A percentile compares a stretch with the other conserved stretches of the same genome.
Evolutionary conservation across 1,284 basidiomycete genomes (phyloP).

Genomic region (Volvariella volvacea): DNA sequence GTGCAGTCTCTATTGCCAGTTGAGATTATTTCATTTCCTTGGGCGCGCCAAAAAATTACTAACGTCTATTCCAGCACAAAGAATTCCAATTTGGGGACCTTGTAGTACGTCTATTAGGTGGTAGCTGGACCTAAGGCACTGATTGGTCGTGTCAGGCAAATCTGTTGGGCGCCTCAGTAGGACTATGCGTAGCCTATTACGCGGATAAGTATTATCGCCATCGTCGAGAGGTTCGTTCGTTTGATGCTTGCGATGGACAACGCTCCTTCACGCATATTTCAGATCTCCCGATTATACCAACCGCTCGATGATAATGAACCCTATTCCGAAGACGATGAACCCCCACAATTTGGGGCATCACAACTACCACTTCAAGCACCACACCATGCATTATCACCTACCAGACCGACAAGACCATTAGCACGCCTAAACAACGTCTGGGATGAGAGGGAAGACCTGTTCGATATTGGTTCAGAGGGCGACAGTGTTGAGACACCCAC

Average conservation of each 20-base stretch:
- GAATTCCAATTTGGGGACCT: constrained; percentile 76
- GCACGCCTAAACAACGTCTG: constrained; percentile 56
- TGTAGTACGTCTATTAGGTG: constrained; percentile 52
- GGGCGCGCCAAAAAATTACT: not conserved
- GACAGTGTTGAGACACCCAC: constrained; percentile 38
- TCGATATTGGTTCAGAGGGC: constrained; percentile 59
- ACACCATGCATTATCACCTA: constrained; percentile 13
- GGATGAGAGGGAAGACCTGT: constrained; percentile 74
- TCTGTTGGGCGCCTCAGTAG: constrained; percentile 69
- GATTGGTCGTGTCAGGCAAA: constrained; percentile 55
- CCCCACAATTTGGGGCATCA: constrained; percentile 31
- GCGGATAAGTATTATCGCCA: constrained; percentile 70
- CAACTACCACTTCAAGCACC: constrained; percentile 46
- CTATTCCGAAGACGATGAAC: constrained; percentile 34
- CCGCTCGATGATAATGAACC: constrained; percentile 59
- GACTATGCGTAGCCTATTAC: constrained; percentile 61
- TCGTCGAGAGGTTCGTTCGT: constrained; percentile 57
- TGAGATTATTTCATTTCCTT: constrained; percentile 8
- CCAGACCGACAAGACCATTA: constrained; percentile 12
- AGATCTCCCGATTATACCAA: constrained; percentile 73
- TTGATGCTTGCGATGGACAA: constrained; percentile 1
- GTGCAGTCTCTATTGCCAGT: constrained; percentile 81
- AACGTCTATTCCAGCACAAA: constrained; percentile 50
- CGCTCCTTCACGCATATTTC: constrained; percentile 2
- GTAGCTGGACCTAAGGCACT: constrained; percentile 7